Percentiles rank a stretch among this genome's conserved stretches.
These are phyloP conservation scores for Marasmius tenuissimus DNA, from an alignment of 1,284 basidiomycete genomes.

Conservation along the genomic window DNA sequence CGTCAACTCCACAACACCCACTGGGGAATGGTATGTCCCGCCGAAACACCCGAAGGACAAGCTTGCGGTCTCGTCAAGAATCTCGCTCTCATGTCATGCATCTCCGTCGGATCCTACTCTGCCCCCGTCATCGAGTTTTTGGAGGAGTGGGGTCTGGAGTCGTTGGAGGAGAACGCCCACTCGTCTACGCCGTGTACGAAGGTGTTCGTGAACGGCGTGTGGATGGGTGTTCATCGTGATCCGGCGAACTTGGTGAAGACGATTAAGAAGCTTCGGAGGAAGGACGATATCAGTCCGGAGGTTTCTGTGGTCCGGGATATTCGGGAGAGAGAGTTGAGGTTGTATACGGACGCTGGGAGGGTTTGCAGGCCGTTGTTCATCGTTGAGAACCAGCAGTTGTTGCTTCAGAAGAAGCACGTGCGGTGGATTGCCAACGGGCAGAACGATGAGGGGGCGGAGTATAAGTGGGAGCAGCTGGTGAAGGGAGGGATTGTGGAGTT, in stretches of 20 bases:
- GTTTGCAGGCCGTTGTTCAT: conserved; percentile 97
- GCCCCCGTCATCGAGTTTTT: conserved; percentile 98
- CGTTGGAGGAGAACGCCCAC: conserved; percentile 86
- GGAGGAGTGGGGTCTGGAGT: conserved; percentile 97
- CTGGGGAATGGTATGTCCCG: conserved; percentile 99
- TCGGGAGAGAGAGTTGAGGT: conserved; percentile 89
- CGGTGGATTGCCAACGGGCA: conserved; percentile 63
- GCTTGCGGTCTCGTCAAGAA: conserved; percentile 99
- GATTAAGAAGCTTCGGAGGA: conserved; percentile 88
- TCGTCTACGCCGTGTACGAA: conserved; percentile 87
- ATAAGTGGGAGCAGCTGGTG: conserved; percentile 86
- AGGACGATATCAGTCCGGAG: conserved; percentile 95
- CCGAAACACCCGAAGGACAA: conserved; percentile 99
- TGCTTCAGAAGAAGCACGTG: conserved; percentile 85
- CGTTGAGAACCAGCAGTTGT: conserved; percentile 88
- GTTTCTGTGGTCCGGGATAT: conserved; percentile 98
- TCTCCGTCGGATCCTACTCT: conserved; percentile 95
- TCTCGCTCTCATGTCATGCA: conserved; percentile 95
- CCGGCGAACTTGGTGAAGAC: conserved; percentile 92
- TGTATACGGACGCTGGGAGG: conserved; percentile 97
- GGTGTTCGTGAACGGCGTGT: conserved; percentile 99
- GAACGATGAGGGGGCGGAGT: conserved; percentile 59
- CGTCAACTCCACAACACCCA: conserved; percentile 99
- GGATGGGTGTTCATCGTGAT: conserved; percentile 99
- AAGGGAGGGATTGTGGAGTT: conserved; percentile 91